Evolutionary conservation across 2,329 filamentous ascomycete genomes (phyloP).

Genomic region (Teratosphaeriaceae sp.): DNA sequence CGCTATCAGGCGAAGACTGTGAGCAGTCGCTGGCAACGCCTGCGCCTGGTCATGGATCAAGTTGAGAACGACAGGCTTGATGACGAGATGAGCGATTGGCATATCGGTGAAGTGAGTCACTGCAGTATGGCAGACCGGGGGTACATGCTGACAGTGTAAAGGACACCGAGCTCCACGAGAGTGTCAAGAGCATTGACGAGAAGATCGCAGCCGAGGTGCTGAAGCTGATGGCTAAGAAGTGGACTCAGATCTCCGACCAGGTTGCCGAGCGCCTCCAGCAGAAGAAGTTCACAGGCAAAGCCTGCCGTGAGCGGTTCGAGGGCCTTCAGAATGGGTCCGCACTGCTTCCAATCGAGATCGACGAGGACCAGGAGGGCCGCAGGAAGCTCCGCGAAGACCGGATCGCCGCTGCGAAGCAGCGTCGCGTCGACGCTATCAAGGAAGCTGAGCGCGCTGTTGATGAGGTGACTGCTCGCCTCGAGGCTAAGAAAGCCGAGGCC

Average conservation of each 20-base stretch:
- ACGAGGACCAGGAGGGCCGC: conserved; percentile 35
- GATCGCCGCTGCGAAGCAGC: conserved; percentile 20
- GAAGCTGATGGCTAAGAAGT: conserved; percentile 38
- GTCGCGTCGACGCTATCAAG: conserved; percentile 14
- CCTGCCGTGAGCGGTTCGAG: conserved; percentile 40
- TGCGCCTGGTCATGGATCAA: conserved; percentile 37
- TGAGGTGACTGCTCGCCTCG: conserved; percentile 11
- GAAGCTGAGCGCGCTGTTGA: conserved; percentile 13
- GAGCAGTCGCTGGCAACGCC: conserved; percentile 40
- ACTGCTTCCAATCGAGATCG: conserved; percentile 37
- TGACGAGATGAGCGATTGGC: conserved; percentile 44
- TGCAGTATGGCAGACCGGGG: not conserved
- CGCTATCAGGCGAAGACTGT: conserved; percentile 43
- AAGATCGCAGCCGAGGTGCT: conserved; percentile 36
- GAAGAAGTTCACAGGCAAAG: conserved; percentile 39
- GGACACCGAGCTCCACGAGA: conserved; percentile 39
- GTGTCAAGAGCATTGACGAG: conserved; percentile 36
- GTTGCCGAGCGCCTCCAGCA: conserved; percentile 32
- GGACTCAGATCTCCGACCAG: conserved; percentile 29
- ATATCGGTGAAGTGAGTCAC: conserved; percentile 39
- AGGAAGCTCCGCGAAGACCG: conserved; percentile 26
- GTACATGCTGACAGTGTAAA: conserved; percentile 18
- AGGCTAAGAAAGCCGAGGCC: conserved; percentile 5
- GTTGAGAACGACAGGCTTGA: conserved; percentile 41
- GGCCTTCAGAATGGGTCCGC: conserved; percentile 38